Conservation (phyloP, 257 asterid species). For the Linaria vulgaris region DNA sequence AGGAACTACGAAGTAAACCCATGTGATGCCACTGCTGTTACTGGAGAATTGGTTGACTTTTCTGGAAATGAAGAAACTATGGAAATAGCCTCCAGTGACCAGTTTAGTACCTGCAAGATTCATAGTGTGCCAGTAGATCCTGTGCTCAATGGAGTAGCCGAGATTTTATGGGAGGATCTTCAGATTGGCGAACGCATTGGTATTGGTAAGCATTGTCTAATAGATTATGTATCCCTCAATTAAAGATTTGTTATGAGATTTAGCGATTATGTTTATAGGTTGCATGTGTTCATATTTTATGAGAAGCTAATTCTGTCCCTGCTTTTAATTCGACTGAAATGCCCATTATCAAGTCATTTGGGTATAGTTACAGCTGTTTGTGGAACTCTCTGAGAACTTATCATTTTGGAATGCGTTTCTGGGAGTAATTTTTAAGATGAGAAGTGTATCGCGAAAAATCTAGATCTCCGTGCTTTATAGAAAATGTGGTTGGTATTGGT, state of each 20-base stretch:
- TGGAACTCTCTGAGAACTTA: too few relatives aligned
- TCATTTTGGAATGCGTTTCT: too few relatives aligned
- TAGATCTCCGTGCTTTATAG: too few relatives aligned
- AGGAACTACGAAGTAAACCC: slow-evolving; percentile 37
- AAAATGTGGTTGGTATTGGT: too few relatives aligned
- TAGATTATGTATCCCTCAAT: slow-evolving; percentile 16
- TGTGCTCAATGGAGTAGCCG: slow-evolving; percentile 73
- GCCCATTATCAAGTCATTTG: not conserved
- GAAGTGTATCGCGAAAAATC: too few relatives aligned
- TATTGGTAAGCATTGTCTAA: slow-evolving; percentile 57
- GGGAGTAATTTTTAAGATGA: too few relatives aligned
- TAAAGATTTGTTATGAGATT: too few relatives aligned
- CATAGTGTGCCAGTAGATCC: slow-evolving; percentile 57
- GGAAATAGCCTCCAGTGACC: slow-evolving; percentile 31
- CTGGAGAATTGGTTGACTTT: slow-evolving; percentile 26
- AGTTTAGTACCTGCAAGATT: slow-evolving; percentile 38
- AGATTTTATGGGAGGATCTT: slow-evolving; percentile 96
- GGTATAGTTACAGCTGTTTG: not conserved
- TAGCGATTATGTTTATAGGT: too few relatives aligned
- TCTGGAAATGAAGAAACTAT: slow-evolving; percentile 38
- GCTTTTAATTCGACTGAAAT: not conserved
- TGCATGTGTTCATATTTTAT: not conserved
- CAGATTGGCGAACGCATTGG: slow-evolving; percentile 97
- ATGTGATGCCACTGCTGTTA: slow-evolving; percentile 25
- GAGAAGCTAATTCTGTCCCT: slow-evolving; percentile 5